Conservation (phyloP, 257 asterid genomes). For the Fraxinus anomala region DNA sequence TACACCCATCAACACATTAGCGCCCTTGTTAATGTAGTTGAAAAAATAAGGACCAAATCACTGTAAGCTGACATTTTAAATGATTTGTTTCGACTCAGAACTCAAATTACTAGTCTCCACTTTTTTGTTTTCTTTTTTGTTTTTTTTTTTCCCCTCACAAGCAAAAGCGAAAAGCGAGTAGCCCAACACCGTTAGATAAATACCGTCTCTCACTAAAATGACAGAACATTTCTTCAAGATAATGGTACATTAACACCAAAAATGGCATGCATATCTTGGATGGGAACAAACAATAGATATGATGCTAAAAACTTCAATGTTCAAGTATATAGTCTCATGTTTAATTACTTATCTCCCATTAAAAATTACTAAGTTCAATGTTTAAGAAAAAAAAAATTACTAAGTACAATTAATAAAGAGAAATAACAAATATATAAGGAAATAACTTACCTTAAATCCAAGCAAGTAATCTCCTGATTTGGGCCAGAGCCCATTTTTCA, state of each 20-base stretch:
- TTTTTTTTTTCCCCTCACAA: no score
- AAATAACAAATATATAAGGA: background rate
- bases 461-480: constrained; percentile 41
- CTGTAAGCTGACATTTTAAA: no score
- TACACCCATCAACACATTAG: no score
- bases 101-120: no score
- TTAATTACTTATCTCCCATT: no score
- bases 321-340: background rate
- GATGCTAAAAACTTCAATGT: background rate
- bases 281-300: background rate
- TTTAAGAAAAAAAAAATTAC: no score
- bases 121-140: no score
- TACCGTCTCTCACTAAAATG: background rate
- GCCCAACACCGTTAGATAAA: background rate
- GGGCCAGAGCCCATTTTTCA: constrained; percentile 57
- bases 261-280: background rate
- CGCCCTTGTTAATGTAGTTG: no score
- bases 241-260: background rate
- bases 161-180: background rate
- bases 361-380: background rate
- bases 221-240: background rate
- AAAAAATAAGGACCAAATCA: no score
- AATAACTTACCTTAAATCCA: constrained; percentile 49
- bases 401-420: no score
- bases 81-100: no score